Evolutionary conservation across 371 early-diverging fungal genomes (phyloP).

Genomic region (Rhizopus microsporus): DNA sequence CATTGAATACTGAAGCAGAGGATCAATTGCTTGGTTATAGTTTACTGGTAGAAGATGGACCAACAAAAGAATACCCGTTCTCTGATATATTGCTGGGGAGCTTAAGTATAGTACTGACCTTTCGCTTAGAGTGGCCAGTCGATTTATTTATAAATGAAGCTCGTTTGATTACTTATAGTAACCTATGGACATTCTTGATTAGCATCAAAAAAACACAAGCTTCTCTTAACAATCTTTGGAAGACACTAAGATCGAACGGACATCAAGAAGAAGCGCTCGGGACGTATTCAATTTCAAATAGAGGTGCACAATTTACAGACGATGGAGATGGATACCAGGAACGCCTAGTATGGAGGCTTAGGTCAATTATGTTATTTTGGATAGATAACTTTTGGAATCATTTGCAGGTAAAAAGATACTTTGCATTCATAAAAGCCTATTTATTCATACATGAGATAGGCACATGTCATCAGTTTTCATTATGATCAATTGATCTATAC

Average conservation of each 20-base stretch:
- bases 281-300: background rate
- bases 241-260: slow-evolving; percentile 13
- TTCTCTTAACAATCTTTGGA: slow-evolving; percentile 34
- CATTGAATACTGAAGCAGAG: slow-evolving; percentile 38
- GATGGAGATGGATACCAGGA: slow-evolving; percentile 28
- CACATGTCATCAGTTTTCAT: slow-evolving; percentile 63
- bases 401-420: slow-evolving; percentile 59
- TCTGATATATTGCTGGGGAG: slow-evolving; percentile 54
- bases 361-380: slow-evolving; percentile 72
- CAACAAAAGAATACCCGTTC: slow-evolving; percentile 31
- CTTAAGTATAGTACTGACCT: slow-evolving; percentile 58
- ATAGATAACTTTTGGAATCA: slow-evolving; percentile 76
- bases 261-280: slow-evolving; percentile 3
- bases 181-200: slow-evolving; percentile 66
- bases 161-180: slow-evolving; percentile 60
- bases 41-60: slow-evolving; percentile 20
- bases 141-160: slow-evolving; percentile 67
- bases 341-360: slow-evolving; percentile 51
- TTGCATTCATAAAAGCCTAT: background rate
- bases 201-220: slow-evolving; percentile 50
- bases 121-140: slow-evolving; percentile 72
- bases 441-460: slow-evolving; percentile 31
- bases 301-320: background rate
- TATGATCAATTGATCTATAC: slow-evolving; percentile 28
- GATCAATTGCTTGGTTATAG: slow-evolving; percentile 31